These are phyloP conservation scores for Fusarium bulbicola DNA, from an alignment of 2,329 filamentous ascomycete genomes.

Conservation along the genomic window DNA sequence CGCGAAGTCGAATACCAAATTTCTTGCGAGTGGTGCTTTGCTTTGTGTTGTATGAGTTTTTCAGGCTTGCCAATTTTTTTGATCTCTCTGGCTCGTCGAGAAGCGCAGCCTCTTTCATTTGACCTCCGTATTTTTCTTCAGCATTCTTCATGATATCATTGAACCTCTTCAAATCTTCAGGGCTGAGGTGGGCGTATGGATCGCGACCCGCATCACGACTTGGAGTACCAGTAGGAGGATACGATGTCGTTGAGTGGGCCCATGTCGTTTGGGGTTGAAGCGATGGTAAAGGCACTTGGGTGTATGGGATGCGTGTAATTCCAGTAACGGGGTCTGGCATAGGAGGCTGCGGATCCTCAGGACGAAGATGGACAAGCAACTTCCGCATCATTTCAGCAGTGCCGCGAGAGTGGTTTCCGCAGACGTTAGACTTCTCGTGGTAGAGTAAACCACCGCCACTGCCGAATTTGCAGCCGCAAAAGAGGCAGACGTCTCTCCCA, in stretches of 20 bases:
- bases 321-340: background rate
- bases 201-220: conserved; percentile 50
- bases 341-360: background rate
- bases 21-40: conserved; percentile 66
- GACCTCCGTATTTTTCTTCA: conserved; percentile 50
- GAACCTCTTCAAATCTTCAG: conserved; percentile 38
- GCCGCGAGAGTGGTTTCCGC: conserved; percentile 51
- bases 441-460: conserved; percentile 54
- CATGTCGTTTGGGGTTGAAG: background rate
- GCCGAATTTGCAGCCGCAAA: conserved; percentile 57
- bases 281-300: background rate
- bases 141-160: conserved; percentile 43
- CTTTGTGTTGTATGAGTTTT: conserved; percentile 64
- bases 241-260: background rate
- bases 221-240: conserved; percentile 16
- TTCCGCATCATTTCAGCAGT: conserved; percentile 18
- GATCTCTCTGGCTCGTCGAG: conserved; percentile 48
- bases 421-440: conserved; percentile 56
- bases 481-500: conserved; percentile 51
- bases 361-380: conserved; percentile 16
- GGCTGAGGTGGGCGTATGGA: conserved; percentile 57
- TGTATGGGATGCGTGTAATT: background rate
- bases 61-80: conserved; percentile 52
- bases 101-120: conserved; percentile 54
- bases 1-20: conserved; percentile 64